Base-by-base conservation (phyloP, 1,139 yeast species). In the Yamadazyma blattariae region DNA sequence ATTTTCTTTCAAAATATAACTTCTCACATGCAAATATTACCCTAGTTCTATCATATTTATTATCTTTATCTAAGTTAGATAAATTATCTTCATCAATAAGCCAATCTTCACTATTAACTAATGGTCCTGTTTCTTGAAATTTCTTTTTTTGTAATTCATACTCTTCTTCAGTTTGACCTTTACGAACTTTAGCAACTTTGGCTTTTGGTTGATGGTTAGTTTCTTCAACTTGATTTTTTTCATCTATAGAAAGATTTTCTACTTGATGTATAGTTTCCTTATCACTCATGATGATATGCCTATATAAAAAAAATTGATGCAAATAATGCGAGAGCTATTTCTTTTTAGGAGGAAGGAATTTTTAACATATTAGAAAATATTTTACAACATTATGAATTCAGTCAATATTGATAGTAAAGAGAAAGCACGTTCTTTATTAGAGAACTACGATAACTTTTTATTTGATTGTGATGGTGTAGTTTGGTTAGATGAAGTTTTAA, bases 391-490 rank as follows among this genome's bases (percentile, higher is more conserved):
- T 5, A 23, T 23, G 25, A 8, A n/a, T 3, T 27, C 33, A 8
- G 9, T 13, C 12, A 25, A 20, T 13, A 31, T 31, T 25, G 34
- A 31, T 5, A 15, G 30, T 12, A 66, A 64, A 40, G 67, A 65
- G 29, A 71, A 69, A 24, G 83, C 78, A 3, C 66, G 69, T 32
- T 52, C 60, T n/a, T 64, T 90, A 34, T 59, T 90, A 11, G 72
- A 69, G 41, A 59, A 69, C 32, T 84, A 81, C 56, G 96, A 88
- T 53, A 84, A 85, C 40, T 89, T 89, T 50, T 64, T 90, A 40
- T 90, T 90, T 55, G 97, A 90, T 54, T 90, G 97, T 60, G 97
- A 90, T 56, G 97, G 90, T 0, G 97, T 90, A 7, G 67, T 90
- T 35, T 90, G 97, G 97, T 67, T 83, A 26, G 97, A 96, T 12